These are phyloP conservation scores for Ustilago bromivora DNA, from an alignment of 1,284 basidiomycete genomes.

Conservation along the genomic window DNA sequence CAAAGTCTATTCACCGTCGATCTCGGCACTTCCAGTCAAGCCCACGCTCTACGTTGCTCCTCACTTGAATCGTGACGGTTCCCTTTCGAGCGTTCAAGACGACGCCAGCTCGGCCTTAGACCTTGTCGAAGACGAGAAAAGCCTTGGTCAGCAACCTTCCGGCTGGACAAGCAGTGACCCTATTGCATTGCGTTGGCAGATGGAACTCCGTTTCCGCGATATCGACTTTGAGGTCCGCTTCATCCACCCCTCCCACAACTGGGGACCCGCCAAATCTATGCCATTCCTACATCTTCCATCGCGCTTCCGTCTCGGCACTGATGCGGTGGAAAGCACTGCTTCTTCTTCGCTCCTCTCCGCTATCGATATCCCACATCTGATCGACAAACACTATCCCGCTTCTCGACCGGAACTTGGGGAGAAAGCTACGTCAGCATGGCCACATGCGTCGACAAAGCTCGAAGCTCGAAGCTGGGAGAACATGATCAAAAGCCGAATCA, in stretches of 20 bases:
- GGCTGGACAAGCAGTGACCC: slow-evolving; percentile 64
- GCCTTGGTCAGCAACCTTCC: not conserved
- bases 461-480: slow-evolving; percentile 48
- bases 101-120: not conserved
- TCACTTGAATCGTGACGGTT: slow-evolving; percentile 41
- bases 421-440: slow-evolving; percentile 20
- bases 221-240: slow-evolving; percentile 49
- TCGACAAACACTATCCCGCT: slow-evolving; percentile 54
- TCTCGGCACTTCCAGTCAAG: slow-evolving; percentile 25
- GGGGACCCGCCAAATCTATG: slow-evolving; percentile 55
- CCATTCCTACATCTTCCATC: slow-evolving; percentile 58
- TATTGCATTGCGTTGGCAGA: slow-evolving; percentile 61
- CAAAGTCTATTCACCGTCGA: slow-evolving; percentile 22
- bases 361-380: slow-evolving; percentile 37
- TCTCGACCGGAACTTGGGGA: slow-evolving; percentile 48
- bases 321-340: not conserved
- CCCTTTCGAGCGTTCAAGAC: slow-evolving; percentile 16
- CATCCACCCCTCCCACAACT: slow-evolving; percentile 51
- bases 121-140: slow-evolving; percentile 10
- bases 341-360: slow-evolving; percentile 37
- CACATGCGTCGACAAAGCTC: slow-evolving; percentile 20
- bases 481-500: slow-evolving; percentile 38
- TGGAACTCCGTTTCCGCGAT: slow-evolving; percentile 56
- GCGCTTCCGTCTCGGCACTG: slow-evolving; percentile 14
- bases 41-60: slow-evolving; percentile 53